A percentile compares a stretch with the other conserved stretches of the same genome.
Evolutionary conservation across 1,139 yeast genomes (phyloP).

Genomic region (Debaryomycetaceae sp.): DNA sequence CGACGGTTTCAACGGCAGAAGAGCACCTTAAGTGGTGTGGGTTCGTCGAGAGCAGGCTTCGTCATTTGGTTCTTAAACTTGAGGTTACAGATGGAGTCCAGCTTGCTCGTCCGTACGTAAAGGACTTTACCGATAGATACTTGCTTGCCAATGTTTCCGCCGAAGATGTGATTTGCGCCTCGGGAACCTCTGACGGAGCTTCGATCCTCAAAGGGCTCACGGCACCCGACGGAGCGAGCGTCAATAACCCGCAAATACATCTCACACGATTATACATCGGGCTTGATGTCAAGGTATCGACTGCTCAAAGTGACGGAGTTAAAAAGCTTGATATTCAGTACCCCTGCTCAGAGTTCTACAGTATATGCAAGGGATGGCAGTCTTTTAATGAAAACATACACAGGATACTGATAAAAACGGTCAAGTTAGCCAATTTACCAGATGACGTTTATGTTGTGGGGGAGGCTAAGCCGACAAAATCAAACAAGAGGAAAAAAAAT

Average conservation of each 20-base stretch:
- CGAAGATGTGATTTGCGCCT: constrained; percentile 41
- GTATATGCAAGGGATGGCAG: constrained; percentile 64
- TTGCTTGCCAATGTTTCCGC: constrained; percentile 44
- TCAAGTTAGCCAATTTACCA: constrained; percentile 73
- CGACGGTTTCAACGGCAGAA: constrained; percentile 60
- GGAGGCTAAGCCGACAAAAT: constrained; percentile 60
- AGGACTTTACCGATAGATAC: constrained; percentile 54
- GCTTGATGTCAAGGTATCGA: constrained; percentile 44
- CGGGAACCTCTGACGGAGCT: constrained; percentile 41
- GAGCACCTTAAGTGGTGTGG: constrained; percentile 89
- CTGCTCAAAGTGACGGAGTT: constrained; percentile 25
- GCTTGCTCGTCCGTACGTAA: constrained; percentile 84
- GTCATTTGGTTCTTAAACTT: constrained; percentile 71
- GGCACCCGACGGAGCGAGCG: constrained; percentile 9
- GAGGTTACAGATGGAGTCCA: constrained; percentile 67
- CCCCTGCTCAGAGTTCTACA: constrained; percentile 85
- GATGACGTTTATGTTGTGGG: constrained; percentile 74
- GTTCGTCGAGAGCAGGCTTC: constrained; percentile 76
- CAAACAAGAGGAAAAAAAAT: constrained; percentile 20
- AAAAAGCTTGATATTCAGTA: constrained; percentile 77
- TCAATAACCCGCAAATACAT: constrained; percentile 35
- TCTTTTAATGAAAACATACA: constrained; percentile 52
- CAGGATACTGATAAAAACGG: constrained; percentile 60
- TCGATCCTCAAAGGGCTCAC: constrained; percentile 8
- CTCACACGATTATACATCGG: constrained; percentile 77